Base-by-base conservation (phyloP, 2,329 filamentous ascomycete species). In the Beauveria scarabaeidicola region DNA sequence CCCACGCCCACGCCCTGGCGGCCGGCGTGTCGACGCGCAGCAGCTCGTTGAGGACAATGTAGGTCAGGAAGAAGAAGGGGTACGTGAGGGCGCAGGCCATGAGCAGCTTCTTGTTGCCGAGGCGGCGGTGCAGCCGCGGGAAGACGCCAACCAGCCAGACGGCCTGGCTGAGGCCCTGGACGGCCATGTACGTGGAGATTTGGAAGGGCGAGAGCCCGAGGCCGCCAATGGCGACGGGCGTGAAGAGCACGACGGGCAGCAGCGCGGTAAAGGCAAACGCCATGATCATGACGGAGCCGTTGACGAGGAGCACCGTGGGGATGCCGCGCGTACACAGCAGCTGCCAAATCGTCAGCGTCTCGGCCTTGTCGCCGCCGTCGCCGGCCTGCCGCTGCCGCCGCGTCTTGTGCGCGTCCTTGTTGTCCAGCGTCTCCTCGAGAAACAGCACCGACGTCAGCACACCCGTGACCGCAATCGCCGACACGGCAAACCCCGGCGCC, bases 221-320 rank as follows among this genome's bases (percentile, higher is more conserved):
- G 0, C 90, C 90, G 38, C 89, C 89, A 0, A 86, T 77, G 0
- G 68, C 6, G 6, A 87, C 66, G 3, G 79, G 76, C 0, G 86
- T 90, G 71, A 81, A 91, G 73, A 84, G 84, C 68, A 86, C 87
- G 1, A 92, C 79, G 0, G 88, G 86, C 1, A 82, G 68, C 43
- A 91, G 76, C 59, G 88, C 87, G 0, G 89, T 92, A 70, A 87
- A 92, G 1, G 83, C 79, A 62, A 88, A 85, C 0, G 84, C 88
- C 4, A 92, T 80, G 2, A 90, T 70, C 79, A 86, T 86, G 44
- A 84, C 77, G 68, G 89, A 82, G 1, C 77, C 79, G 69, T 87
- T 90, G 44, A 86, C 75, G 67, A 81, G 83, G 3, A 93, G 75
- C 1, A 89, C 87, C 27, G 79, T 75, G n/a, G 72, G 73, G 1